Evolutionary conservation across 306 rosid species (phyloP).

Genomic region (Trifolium pratense): DNA sequence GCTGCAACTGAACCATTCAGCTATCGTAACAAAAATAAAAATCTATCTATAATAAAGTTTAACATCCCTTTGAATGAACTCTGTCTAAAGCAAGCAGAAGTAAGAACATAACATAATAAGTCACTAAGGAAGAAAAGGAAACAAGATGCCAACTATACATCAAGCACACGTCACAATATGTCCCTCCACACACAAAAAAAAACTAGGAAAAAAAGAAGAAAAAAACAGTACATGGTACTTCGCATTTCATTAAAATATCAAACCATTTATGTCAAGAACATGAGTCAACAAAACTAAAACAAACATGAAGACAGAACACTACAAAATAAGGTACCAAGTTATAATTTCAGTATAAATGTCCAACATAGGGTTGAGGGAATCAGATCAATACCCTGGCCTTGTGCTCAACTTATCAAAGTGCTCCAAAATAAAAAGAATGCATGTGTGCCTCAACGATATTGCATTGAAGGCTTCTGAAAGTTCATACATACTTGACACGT

Average conservation of each 20-base stretch:
- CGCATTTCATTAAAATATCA: not conserved
- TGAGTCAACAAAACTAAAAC: constrained; percentile 6
- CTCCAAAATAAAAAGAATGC: constrained; percentile 91
- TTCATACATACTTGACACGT: constrained; percentile 92
- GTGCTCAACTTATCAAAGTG: constrained; percentile 85
- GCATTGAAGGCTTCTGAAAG: constrained; percentile 97
- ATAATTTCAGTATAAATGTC: constrained; percentile 7
- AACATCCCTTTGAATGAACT: not conserved
- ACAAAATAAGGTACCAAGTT: constrained; percentile 18
- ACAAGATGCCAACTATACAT: constrained; percentile 2
- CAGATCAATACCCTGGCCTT: constrained; percentile 79
- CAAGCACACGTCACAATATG: not conserved
- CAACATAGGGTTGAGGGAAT: constrained; percentile 34
- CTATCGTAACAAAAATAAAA: too few species aligned
- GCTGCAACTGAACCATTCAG: constrained; percentile 29
- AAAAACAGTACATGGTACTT: not conserved
- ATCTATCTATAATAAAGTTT: constrained; percentile 4
- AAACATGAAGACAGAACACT: not conserved
- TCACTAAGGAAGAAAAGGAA: not conserved
- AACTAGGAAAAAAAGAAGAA: not conserved
- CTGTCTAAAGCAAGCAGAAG: constrained; percentile 31
- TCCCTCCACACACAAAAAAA: not conserved
- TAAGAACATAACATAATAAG: constrained; percentile 1
- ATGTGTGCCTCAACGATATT: constrained; percentile 86
- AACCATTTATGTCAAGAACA: not conserved